Conservation (phyloP, 129 eudicot species). For the Flaveria ramosissima region DNA sequence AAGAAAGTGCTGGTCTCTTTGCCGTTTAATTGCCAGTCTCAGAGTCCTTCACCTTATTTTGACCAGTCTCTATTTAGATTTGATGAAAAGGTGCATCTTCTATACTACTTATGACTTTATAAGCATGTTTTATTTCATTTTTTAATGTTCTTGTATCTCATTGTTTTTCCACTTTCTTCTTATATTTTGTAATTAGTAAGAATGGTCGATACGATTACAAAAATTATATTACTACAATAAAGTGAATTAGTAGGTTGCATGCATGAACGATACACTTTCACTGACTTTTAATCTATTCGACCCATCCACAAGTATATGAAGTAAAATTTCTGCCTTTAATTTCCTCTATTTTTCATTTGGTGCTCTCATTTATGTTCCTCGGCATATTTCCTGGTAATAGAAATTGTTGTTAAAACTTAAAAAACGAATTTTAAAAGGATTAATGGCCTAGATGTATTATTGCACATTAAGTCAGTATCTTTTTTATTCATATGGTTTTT, state of each 20-base stretch:
- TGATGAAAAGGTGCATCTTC: conserved; percentile 81
- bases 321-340: neutral
- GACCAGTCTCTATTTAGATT: conserved; percentile 93
- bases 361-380: neutral
- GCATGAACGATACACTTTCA: neutral
- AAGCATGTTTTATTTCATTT: conserved; percentile 9
- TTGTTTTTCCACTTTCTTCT: neutral
- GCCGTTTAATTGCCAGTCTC: conserved; percentile 92
- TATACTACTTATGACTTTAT: conserved; percentile 4
- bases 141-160: neutral
- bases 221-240: neutral
- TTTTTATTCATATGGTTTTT: neutral
- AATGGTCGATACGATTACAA: neutral
- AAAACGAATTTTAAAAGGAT: neutral
- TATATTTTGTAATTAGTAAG: neutral
- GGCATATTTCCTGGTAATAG: no score
- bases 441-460: neutral
- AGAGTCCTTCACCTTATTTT: conserved; percentile 97
- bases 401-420: no score
- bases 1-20: conserved; percentile 84
- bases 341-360: no score
- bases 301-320: neutral
- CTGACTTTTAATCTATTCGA: neutral
- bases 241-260: neutral
- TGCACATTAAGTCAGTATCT: neutral